These are phyloP conservation scores for Echium plantagineum DNA, from an alignment of 257 asterid genomes.

Conservation along the genomic window DNA sequence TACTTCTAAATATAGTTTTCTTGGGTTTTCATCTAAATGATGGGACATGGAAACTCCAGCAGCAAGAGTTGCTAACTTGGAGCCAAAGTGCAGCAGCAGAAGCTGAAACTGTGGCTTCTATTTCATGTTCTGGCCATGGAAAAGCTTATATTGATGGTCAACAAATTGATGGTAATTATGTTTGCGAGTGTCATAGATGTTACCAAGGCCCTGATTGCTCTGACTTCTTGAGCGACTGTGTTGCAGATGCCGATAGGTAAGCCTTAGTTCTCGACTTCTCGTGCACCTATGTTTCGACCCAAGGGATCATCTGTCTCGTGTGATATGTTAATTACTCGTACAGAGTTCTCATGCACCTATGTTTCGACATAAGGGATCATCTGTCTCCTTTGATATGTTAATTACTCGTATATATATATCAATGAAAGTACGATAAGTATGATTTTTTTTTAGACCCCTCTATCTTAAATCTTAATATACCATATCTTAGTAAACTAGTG, in stretches of 20 bases:
- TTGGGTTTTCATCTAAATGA: neutral
- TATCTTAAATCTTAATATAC: too few species aligned
- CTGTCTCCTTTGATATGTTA: too few species aligned
- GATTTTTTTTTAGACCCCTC: too few species aligned
- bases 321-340: too few species aligned
- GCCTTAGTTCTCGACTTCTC: neutral
- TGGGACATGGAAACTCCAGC: slow-evolving; percentile 7
- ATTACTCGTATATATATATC: too few species aligned
- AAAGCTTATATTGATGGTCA: slow-evolving; percentile 45
- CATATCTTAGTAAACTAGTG: too few species aligned
- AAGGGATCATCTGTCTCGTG: too few species aligned
- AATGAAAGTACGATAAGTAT: too few species aligned
- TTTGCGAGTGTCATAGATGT: slow-evolving; percentile 64
- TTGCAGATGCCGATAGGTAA: slow-evolving; percentile 45
- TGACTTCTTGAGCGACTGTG: slow-evolving; percentile 23
- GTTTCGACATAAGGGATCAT: too few species aligned
- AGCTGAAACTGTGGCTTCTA: slow-evolving; percentile 47
- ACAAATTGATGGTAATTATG: slow-evolving; percentile 19
- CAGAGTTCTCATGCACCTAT: too few species aligned
- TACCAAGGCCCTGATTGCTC: slow-evolving; percentile 51
- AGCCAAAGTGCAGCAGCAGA: slow-evolving; percentile 41
- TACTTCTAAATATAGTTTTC: neutral
- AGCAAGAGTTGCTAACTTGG: slow-evolving; percentile 34
- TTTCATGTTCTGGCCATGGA: slow-evolving; percentile 57
- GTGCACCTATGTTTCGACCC: too few species aligned